Conservation (phyloP, 2,329 filamentous ascomycete species). For the Elsinoe arachidis region DNA sequence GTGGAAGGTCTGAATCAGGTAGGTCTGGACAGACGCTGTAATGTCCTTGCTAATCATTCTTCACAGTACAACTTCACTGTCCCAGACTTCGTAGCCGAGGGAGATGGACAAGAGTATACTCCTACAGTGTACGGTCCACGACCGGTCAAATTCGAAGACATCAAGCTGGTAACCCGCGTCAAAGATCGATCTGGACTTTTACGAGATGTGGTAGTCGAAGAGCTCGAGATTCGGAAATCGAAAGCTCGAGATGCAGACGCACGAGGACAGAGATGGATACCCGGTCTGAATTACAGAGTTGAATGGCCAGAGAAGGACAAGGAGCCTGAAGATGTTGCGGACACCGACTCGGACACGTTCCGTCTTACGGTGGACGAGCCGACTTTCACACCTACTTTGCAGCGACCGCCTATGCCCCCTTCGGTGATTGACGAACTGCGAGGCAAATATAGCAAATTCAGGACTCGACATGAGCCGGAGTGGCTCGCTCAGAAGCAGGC, state of each 20-base stretch:
- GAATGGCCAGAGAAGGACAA: conserved; percentile 59
- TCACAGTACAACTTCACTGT: conserved; percentile 36
- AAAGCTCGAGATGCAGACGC: conserved; percentile 45
- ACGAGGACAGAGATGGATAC: conserved; percentile 44
- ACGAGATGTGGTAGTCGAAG: conserved; percentile 69
- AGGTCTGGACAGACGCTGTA: conserved; percentile 10
- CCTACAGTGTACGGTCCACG: conserved; percentile 1
- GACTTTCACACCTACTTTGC: conserved; percentile 70
- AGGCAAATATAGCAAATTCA: conserved; percentile 72
- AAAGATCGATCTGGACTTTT: conserved; percentile 55
- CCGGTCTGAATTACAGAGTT: conserved; percentile 62
- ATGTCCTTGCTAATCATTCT: background rate
- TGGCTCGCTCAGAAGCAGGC: conserved; percentile 58
- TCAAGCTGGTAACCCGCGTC: conserved; percentile 75
- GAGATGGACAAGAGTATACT: conserved; percentile 22
- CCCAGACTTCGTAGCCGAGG: conserved; percentile 33
- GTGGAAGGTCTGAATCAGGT: conserved; percentile 36
- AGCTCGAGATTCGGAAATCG: conserved; percentile 43
- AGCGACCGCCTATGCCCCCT: conserved; percentile 68
- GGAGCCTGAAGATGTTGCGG: conserved; percentile 38
- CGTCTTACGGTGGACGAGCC: conserved; percentile 65
- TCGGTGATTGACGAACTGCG: conserved; percentile 77
- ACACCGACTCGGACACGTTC: conserved; percentile 60
- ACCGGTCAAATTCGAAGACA: conserved; percentile 57
- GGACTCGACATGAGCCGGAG: conserved; percentile 68